Evolutionary conservation across 1,284 basidiomycete species (phyloP), one percentile per base, ranked within the genome.

Genomic region (Irpex sp.): DNA sequence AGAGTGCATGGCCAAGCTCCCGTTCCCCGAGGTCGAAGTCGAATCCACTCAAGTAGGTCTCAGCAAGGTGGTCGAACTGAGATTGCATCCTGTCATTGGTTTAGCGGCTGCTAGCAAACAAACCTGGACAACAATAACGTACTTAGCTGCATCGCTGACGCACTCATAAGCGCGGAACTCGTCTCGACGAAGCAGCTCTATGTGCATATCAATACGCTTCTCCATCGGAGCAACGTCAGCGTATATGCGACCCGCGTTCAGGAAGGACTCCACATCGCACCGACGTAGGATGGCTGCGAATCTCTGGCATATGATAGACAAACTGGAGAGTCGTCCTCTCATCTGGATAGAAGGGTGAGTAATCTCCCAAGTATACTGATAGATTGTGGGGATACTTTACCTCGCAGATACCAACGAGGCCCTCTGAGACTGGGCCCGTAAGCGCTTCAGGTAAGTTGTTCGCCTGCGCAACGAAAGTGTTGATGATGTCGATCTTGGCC

Each of bases 151-250:
- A 70, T 98, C 96, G 67, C 83, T 88, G 13, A 92, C 93, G 75
- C 95, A 98, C 68, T 97, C 95, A 75, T 89, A 84, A 76, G 97
- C 96, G 51, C 91, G 85, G 78, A 99, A 94, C 74, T 95, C 95
- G 68, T 98, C 94, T 51, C 87, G 82, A 55, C 92, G 83, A 11
- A 97, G 79, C 36, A 91, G 81, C 59, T 92, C 90, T 63, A 98
- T 86, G 74, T 97, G 97, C 75, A 91, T 88, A 71, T 99, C 95
- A 60, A 99, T 85, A 49, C 92, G 86, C 73, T 91, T 92, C 79
- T 99, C 97, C 73, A 98, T 87, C 0, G 90, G 90, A 0, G 86
- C 84, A 46, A 98, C 84, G 66, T 99, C 97, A 6, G 85, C 83
- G 68, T 88, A 94, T 33, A 97, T 83, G 35, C 92, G 85, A 1